Evolutionary conservation across 2,329 filamentous ascomycete genomes (phyloP).

Genomic region (Botrytis cinerea): DNA sequence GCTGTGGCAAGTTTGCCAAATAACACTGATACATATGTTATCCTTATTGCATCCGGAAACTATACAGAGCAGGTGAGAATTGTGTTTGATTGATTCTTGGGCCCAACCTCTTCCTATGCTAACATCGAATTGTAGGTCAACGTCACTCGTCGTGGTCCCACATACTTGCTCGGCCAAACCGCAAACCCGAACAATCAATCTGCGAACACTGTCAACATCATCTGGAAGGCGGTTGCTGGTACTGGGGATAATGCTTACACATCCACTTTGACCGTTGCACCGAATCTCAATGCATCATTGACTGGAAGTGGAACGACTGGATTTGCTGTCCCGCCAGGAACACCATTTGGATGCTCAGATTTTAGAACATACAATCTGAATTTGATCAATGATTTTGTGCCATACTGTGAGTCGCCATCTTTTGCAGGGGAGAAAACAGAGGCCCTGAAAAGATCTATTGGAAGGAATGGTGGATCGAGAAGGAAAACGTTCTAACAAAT

Average conservation of each 20-base stretch:
- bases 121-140: slow-evolving; percentile 56
- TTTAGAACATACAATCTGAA: slow-evolving; percentile 69
- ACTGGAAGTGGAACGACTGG: slow-evolving; percentile 65
- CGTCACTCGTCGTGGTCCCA: slow-evolving; percentile 60
- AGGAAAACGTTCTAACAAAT: not conserved
- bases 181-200: slow-evolving; percentile 31
- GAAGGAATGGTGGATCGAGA: not conserved
- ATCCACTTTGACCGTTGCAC: slow-evolving; percentile 61
- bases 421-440: not conserved
- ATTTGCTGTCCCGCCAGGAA: slow-evolving; percentile 58
- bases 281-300: slow-evolving; percentile 61
- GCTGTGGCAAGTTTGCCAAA: slow-evolving; percentile 37
- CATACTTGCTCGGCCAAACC: slow-evolving; percentile 61
- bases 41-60: slow-evolving; percentile 60
- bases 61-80: slow-evolving; percentile 53
- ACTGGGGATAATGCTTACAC: slow-evolving; percentile 63
- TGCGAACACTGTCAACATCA: slow-evolving; percentile 55
- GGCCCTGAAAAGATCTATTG: not conserved
- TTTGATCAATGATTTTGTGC: slow-evolving; percentile 60
- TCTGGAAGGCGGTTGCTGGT: slow-evolving; percentile 57
- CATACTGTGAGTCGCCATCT: slow-evolving; percentile 36
- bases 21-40: slow-evolving; percentile 47
- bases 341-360: slow-evolving; percentile 63
- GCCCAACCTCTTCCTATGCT: not conserved
- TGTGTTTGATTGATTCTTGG: not conserved